Base-by-base conservation (phyloP, 306 rosid species). In the Hippophae gyantsensis region DNA sequence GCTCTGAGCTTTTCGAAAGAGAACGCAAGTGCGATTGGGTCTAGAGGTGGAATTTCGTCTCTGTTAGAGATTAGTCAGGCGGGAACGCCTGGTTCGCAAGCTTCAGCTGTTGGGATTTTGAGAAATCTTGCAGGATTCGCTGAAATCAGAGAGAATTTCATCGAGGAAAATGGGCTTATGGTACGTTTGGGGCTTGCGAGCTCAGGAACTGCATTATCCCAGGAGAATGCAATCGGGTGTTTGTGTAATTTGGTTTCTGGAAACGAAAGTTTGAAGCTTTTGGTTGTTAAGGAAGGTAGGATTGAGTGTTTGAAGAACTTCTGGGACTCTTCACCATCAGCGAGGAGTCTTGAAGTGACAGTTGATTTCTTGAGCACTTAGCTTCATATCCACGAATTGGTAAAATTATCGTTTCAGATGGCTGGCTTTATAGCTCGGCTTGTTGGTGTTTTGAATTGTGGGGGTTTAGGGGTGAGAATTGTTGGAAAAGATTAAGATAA, bases 191-290 rank as follows among this genome's bases (percentile, higher is more conserved):
- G 40, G 42, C 9, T 32, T 8, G 63, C 25, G 5, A 42, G 42
- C 47, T 60, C 43, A 7, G 57, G 57, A 42, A 43, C 53, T 25
- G 45, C 27, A 7, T 40, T 60, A 11, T 23, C 63, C 1, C 9
- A 25, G 47, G 63, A 45, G 47, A 25, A 60, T 46, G 63, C 63
- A 44, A 60, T 26, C 10, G 41, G 50, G 52, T 46, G 52, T 18
- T 40, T 59, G 10, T 44, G 52, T 45, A 44, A 59, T 59, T 6
- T 18, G 51, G 63, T 45, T 6, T 23, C 23, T 9, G 41, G 23
- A 13, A 42, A 59, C 26, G 43, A 12, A 40, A 45, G 63, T 14
- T 59, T 59, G 41, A 59, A 45, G 46, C 13, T 59, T 23, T 13
- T 14, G 18, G 8, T 45, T 45, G 52, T 40, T n/a, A 25, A 59